Evolutionary conservation across 805 yeast species (phyloP).

Genomic region (Saccharomycopsis capsularis): DNA sequence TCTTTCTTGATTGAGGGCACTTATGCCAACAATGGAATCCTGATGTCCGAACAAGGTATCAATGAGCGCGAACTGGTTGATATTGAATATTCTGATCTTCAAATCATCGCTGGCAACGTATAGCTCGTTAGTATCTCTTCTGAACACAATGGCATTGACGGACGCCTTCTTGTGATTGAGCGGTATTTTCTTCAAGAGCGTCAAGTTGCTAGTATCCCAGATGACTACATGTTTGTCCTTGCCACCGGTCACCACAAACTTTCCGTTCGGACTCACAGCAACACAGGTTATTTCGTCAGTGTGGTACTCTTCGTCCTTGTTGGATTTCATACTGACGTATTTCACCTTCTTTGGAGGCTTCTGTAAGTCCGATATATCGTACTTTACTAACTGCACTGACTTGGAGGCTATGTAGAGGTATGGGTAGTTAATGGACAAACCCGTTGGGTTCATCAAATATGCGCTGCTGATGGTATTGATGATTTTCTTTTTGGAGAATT

Average conservation of each 20-base stretch:
- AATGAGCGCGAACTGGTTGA: conserved; percentile 80
- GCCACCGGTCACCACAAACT: conserved; percentile 87
- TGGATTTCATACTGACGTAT: conserved; percentile 33
- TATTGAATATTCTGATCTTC: conserved; percentile 78
- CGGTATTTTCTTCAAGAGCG: conserved; percentile 71
- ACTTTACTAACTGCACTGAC: conserved; percentile 72
- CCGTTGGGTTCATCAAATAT: conserved; percentile 38
- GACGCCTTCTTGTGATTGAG: conserved; percentile 66
- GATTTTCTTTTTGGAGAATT: conserved; percentile 29
- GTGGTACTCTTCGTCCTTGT: conserved; percentile 59
- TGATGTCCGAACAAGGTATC: conserved; percentile 95
- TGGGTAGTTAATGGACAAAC: conserved; percentile 33
- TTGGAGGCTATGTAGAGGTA: conserved; percentile 75
- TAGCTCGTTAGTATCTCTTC: conserved; percentile 67
- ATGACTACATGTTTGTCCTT: conserved; percentile 71
- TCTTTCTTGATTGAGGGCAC: conserved; percentile 77
- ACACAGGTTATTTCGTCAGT: conserved; percentile 67
- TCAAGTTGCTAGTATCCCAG: conserved; percentile 76
- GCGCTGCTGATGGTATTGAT: conserved; percentile 3
- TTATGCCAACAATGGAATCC: conserved; percentile 74
- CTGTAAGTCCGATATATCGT: conserved; percentile 53
- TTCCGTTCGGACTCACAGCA: conserved; percentile 84
- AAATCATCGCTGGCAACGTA: conserved; percentile 92
- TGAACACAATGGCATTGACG: conserved; percentile 66
- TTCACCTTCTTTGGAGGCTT: conserved; percentile 60